phyloP scores from a whole-genome alignment of 2,329 filamentous ascomycete species.

The Alternaria gansuensis region DNA sequence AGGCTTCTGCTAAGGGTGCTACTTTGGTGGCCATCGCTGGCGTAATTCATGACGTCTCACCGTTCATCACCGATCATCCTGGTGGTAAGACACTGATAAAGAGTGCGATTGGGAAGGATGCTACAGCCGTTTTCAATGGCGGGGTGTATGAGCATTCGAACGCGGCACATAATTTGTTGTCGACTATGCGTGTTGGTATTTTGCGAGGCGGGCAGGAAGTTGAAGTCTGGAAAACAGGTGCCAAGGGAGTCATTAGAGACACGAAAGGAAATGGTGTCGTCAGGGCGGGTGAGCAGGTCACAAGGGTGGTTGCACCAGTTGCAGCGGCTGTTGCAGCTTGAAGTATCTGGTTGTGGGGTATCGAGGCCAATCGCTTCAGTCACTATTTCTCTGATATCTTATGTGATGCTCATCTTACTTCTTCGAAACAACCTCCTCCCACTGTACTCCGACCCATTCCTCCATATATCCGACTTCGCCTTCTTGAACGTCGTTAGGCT shows the following conservation, averaged over 20 bases:
- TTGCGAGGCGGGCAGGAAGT: conserved; percentile 53
- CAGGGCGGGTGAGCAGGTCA: conserved; percentile 77
- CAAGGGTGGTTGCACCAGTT: conserved; percentile 77
- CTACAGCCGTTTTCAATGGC: conserved; percentile 53
- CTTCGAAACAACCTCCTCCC: conserved; percentile 74
- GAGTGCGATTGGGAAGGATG: conserved; percentile 51
- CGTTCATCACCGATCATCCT: conserved; percentile 51
- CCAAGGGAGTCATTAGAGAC: conserved; percentile 65
- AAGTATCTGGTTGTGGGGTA: not conserved
- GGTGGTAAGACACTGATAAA: conserved; percentile 52
- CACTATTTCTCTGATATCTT: not conserved
- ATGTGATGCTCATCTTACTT: conserved; percentile 17
- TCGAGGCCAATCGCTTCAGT: not conserved
- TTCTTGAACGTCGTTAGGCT: conserved; percentile 64
- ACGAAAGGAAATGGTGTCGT: conserved; percentile 78
- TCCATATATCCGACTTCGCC: conserved; percentile 81
- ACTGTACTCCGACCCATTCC: conserved; percentile 98
- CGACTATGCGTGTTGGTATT: conserved; percentile 53
- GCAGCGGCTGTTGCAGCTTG: conserved; percentile 82
- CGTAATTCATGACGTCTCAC: conserved; percentile 52
- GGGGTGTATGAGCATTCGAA: conserved; percentile 54
- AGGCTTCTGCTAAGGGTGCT: conserved; percentile 43
- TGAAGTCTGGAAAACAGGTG: conserved; percentile 51
- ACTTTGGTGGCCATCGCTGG: conserved; percentile 50
- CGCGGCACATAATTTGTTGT: conserved; percentile 53